These are phyloP conservation scores for Naumovozyma dairenensis DNA, from an alignment of 805 yeast genomes.

Conservation along the genomic window DNA sequence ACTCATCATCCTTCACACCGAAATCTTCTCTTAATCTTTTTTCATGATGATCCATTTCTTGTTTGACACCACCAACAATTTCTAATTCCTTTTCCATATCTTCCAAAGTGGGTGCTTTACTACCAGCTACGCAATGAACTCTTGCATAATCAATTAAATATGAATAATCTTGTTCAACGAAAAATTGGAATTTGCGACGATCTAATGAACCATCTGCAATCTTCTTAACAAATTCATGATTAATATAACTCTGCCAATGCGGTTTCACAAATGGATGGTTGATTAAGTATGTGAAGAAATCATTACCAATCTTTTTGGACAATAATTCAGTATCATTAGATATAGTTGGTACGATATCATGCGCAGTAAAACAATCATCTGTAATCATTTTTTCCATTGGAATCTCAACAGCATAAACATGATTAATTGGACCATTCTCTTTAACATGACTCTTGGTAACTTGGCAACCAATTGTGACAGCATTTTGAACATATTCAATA, in stretches of 20 bases:
- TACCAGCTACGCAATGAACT: conserved; percentile 54
- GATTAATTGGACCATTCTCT: conserved; percentile 73
- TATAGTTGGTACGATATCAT: conserved; percentile 9
- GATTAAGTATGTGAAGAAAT: conserved; percentile 41
- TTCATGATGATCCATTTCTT: conserved; percentile 49
- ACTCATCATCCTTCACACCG: conserved; percentile 32
- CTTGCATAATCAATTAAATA: conserved; percentile 61
- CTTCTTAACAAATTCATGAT: conserved; percentile 51
- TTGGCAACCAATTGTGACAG: conserved; percentile 40
- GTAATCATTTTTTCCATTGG: conserved; percentile 29
- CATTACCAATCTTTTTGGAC: conserved; percentile 5
- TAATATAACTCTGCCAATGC: conserved; percentile 47
- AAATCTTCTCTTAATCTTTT: conserved; percentile 35
- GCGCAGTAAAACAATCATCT: conserved; percentile 26
- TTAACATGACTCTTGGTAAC: conserved; percentile 28
- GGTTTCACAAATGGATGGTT: conserved; percentile 45
- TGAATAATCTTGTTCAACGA: conserved; percentile 49
- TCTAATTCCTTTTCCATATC: conserved; percentile 41
- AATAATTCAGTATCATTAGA: neutral
- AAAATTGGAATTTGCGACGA: conserved; percentile 42
- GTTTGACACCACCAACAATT: conserved; percentile 41
- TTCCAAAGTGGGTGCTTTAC: conserved; percentile 46
- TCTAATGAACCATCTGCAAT: conserved; percentile 45
- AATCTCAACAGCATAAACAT: conserved; percentile 34
- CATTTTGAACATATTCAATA: conserved; percentile 57